Evolutionary conservation across 208 protist species (phyloP).

Genomic region (Acanthamoeba healyi): DNA sequence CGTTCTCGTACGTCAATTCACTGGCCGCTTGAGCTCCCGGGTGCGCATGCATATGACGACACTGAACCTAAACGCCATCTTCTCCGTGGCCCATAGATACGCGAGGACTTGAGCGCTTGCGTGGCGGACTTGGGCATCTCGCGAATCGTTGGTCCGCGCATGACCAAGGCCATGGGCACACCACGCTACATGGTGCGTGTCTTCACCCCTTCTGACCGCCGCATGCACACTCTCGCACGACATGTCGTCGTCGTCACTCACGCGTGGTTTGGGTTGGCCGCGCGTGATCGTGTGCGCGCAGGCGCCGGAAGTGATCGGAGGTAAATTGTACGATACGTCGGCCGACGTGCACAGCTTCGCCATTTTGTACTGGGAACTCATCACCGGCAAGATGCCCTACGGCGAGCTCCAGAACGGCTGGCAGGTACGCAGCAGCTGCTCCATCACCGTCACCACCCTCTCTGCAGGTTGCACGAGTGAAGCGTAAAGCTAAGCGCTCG

Average conservation of each 20-base stretch:
- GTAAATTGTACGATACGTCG: constrained; percentile 45
- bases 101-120: constrained; percentile 66
- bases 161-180: constrained; percentile 72
- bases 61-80: too few species aligned
- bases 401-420: constrained; percentile 69
- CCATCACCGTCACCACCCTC: too few species aligned
- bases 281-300: too few species aligned
- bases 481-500: too few species aligned
- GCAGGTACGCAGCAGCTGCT: too few species aligned
- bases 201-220: too few species aligned
- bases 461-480: too few species aligned
- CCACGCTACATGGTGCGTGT: constrained; percentile 72
- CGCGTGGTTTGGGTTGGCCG: too few species aligned
- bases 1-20: constrained; percentile 15
- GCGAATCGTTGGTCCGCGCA: constrained; percentile 55
- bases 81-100: too few species aligned
- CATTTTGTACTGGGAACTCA: constrained; percentile 68
- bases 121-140: constrained; percentile 60
- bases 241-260: too few species aligned
- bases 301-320: constrained; percentile 66
- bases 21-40: background rate
- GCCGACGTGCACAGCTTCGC: constrained; percentile 63
- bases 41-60: too few species aligned
- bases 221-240: too few species aligned
- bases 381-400: constrained; percentile 64